Percentiles rank a stretch among this genome's conserved stretches.
These are phyloP conservation scores for Lodderomyces jiufengensis DNA, from an alignment of 1,139 yeast genomes.

Conservation along the genomic window DNA sequence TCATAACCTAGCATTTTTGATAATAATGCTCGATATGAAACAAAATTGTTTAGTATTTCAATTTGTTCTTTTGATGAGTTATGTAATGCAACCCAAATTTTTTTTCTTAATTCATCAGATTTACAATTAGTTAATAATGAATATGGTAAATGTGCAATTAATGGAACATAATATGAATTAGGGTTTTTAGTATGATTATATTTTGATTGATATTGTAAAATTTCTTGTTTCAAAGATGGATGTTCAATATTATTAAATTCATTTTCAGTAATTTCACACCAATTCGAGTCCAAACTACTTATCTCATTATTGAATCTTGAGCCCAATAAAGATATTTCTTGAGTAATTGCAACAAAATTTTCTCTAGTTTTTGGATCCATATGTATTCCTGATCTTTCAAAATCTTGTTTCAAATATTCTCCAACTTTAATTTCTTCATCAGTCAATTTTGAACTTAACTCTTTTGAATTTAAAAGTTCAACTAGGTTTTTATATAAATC, in stretches of 20 bases:
- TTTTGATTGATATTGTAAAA: conserved; percentile 24
- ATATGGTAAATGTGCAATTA: conserved; percentile 67
- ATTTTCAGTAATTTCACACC: conserved; percentile 32
- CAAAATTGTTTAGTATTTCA: conserved; percentile 50
- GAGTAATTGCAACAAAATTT: conserved; percentile 74
- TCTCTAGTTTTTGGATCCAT: conserved; percentile 67
- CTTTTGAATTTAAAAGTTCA: conserved; percentile 46
- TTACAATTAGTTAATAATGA: conserved; percentile 59
- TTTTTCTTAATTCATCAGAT: conserved; percentile 55
- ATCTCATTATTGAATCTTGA: conserved; percentile 69
- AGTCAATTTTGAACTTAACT: conserved; percentile 38
- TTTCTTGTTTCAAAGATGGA: conserved; percentile 22
- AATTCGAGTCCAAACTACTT: conserved; percentile 38
- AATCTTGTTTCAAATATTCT: conserved; percentile 72
- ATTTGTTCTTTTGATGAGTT: conserved; percentile 59
- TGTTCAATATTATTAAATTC: conserved; percentile 32
- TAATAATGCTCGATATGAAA: conserved; percentile 64
- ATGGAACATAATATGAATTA: conserved; percentile 43
- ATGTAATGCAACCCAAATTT: conserved; percentile 75
- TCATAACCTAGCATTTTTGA: conserved; percentile 72
- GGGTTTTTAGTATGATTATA: conserved; percentile 13
- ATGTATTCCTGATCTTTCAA: conserved; percentile 86
- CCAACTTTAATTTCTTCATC: conserved; percentile 84
- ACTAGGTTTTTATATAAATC: conserved; percentile 62
- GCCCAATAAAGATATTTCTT: conserved; percentile 76